Evolutionary conservation across 805 yeast genomes (phyloP), one percentile per base, ranked within the genome.

Genomic region (Saturnispora dispora): DNA sequence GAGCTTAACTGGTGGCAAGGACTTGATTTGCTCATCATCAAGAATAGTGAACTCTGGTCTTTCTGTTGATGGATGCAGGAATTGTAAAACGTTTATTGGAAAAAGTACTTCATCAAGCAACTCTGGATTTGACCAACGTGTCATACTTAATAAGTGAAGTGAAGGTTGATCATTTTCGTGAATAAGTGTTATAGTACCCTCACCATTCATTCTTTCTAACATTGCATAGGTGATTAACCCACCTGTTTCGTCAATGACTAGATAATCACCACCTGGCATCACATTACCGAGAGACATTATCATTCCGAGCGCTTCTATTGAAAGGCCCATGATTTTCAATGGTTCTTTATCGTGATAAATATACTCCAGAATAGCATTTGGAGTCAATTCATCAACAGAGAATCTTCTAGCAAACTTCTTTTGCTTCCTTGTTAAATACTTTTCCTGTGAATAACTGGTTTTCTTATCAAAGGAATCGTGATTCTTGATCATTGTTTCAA

Each of bases 141-240:
- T 75, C 60, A 79, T 81, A 55, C 79, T 77, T 52, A 91, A 68
- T 0, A 86, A 78, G 53, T 84, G 84, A 27, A 83, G 69, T 62
- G 90, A 90, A 2, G 96, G 82, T 63, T 91, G 97, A 65, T 93
- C 99, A 66, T 88, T 88, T 63, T 93, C 99, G 67, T 93, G 97
- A 1, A 83, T 72, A 20, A 88, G 75, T 3, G 88, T 74, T 43
- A 93, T 79, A 3, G 73, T 63, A 10, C 83, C 83, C 48, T 79
- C 70, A 13, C 96, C 96, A 54, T 81, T 81, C 91, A 95, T 87
- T 63, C 97, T 75, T 64, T 93, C 99, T 67, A 93, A 63, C 75
- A 93, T 73, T 4, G 95, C 88, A 54, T 86, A 86, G 5, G 86
- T 78, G 1, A 93, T 63, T n/a, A 91, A 74, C 6, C 98, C 96